phyloP scores from a whole-genome alignment of 2,329 filamentous ascomycete genomes.

The Hyphodiscus sp. region DNA sequence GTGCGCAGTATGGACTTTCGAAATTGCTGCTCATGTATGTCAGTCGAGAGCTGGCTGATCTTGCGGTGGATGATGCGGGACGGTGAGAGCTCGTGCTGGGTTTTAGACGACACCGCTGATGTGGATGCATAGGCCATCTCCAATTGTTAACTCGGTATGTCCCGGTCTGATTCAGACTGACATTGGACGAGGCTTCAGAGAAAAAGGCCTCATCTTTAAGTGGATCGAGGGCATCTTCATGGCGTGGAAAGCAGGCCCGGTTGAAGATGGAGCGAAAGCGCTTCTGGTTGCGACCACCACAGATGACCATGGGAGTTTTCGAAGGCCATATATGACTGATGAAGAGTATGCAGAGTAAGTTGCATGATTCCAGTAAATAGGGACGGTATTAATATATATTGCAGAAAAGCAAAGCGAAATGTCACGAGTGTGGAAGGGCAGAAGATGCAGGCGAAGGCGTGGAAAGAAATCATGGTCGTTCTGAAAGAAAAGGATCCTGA shows the following conservation, averaged over 20 bases:
- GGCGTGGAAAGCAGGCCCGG: background rate
- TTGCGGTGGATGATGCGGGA: background rate
- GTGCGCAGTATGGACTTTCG: background rate
- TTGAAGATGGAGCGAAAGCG: background rate
- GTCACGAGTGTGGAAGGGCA: conserved; percentile 1
- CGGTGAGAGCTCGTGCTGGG: background rate
- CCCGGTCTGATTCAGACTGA: conserved; percentile 8
- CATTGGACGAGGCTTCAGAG: conserved; percentile 4
- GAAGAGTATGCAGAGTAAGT: background rate
- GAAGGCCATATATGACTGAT: background rate
- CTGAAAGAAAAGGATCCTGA: background rate
- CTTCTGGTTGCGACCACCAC: background rate
- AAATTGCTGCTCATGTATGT: background rate
- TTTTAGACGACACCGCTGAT: background rate
- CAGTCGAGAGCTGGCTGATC: background rate
- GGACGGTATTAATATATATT: background rate
- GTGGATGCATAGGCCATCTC: background rate
- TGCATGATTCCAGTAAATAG: background rate
- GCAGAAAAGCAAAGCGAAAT: background rate
- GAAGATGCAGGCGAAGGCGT: conserved; percentile 6
- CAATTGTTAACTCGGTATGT: conserved; percentile 8
- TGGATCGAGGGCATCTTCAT: background rate
- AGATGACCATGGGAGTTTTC: background rate
- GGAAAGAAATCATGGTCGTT: background rate
- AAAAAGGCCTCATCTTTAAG: background rate